Evolutionary conservation across 75 land plant genomes (phyloP).

Genomic region (Sequoia sempervirens): DNA sequence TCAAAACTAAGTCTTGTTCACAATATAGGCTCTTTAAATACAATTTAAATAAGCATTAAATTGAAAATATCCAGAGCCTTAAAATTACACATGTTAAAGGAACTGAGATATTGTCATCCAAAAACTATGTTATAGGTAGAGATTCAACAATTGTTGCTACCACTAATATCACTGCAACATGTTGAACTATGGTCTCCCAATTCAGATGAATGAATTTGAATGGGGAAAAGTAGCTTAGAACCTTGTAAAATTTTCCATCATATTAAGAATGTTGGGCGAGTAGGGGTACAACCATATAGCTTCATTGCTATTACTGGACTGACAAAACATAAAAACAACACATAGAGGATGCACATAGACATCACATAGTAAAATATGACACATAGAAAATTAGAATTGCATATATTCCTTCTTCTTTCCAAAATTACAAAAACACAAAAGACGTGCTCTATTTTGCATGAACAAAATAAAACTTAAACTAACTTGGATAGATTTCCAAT

Average conservation of each 20-base stretch:
- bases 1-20: neutral
- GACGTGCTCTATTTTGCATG: too few relatives aligned
- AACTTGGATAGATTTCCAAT: too few relatives aligned
- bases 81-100: conserved; percentile 58
- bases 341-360: too few relatives aligned
- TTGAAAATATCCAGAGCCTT: conserved; percentile 25
- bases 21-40: neutral
- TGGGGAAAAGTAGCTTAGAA: conserved; percentile 60
- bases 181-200: conserved; percentile 26
- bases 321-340: too few relatives aligned
- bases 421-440: too few relatives aligned
- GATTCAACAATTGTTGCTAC: conserved; percentile 86
- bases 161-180: conserved; percentile 59
- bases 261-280: too few relatives aligned
- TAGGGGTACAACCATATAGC: too few relatives aligned
- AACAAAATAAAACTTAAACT: too few relatives aligned
- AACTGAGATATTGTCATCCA: conserved; percentile 90
- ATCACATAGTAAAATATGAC: too few relatives aligned
- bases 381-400: too few relatives aligned
- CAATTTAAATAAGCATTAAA: conserved; percentile 11
- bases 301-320: too few relatives aligned
- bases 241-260: conserved; percentile 30
- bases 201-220: conserved; percentile 64
- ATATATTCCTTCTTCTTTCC: too few relatives aligned
- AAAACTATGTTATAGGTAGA: conserved; percentile 44